Evolutionary conservation across 176 grass and related monocot genomes (phyloP).

Genomic region (Avena sativa): DNA sequence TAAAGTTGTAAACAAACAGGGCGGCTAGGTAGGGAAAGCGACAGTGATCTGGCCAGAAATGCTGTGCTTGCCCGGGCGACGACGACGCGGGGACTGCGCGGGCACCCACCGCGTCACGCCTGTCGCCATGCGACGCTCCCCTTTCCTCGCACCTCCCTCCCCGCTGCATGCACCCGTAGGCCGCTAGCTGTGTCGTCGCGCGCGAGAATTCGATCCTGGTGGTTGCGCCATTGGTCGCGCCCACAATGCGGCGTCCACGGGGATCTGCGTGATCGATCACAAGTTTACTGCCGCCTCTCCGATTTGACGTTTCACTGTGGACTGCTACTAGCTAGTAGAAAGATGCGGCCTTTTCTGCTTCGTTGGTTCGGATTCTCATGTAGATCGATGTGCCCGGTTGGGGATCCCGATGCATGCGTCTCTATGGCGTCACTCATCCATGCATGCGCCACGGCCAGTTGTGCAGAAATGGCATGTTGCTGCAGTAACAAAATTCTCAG

Average conservation of each 20-base stretch:
- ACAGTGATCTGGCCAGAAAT: conserved; percentile 39
- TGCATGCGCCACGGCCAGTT: not conserved
- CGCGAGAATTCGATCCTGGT: not conserved
- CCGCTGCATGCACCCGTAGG: too few relatives aligned
- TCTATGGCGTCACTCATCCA: not conserved
- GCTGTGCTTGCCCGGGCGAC: conserved; percentile 29
- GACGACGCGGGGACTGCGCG: conserved; percentile 43
- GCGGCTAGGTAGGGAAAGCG: conserved; percentile 24
- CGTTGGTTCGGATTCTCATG: conserved; percentile 12
- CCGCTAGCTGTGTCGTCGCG: too few relatives aligned
- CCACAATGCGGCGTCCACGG: not conserved
- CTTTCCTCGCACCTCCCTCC: not conserved
- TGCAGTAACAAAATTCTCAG: too few relatives aligned
- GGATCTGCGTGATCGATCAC: not conserved
- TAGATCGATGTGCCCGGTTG: not conserved
- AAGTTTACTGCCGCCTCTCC: conserved; percentile 13
- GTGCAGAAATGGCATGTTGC: not conserved
- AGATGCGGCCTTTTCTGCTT: not conserved
- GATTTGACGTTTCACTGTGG: conserved; percentile 4
- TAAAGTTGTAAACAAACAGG: conserved; percentile 30
- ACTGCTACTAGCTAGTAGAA: not conserved
- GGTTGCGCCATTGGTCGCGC: not conserved
- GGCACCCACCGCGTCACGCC: conserved; percentile 21
- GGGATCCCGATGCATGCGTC: conserved; percentile 43
- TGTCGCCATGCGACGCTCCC: conserved; percentile 24